These are phyloP conservation scores for Terana coerulea DNA, from an alignment of 768 basidiomycete species.

Conservation along the genomic window DNA sequence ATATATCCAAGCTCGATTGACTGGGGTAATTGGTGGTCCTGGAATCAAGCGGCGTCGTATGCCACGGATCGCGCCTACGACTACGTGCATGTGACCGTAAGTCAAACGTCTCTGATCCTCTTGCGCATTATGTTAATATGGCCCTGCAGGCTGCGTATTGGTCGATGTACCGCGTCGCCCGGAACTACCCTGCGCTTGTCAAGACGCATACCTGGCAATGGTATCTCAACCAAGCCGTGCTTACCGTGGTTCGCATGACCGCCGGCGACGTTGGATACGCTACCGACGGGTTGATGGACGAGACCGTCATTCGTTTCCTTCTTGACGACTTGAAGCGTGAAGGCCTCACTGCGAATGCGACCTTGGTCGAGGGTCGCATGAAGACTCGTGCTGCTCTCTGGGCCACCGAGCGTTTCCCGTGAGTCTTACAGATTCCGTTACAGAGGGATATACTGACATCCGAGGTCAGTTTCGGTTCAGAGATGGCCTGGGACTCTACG, in stretches of 20 bases:
- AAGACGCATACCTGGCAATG: constrained; percentile 48
- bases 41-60: constrained; percentile 46
- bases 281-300: constrained; percentile 51
- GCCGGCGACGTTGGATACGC: constrained; percentile 41
- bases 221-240: constrained; percentile 53
- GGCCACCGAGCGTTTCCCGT: constrained; percentile 51
- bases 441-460: too few species aligned
- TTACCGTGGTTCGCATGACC: constrained; percentile 45
- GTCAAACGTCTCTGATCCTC: not conserved
- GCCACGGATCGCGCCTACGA: constrained; percentile 51
- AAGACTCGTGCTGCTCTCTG: constrained; percentile 38
- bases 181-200: constrained; percentile 51
- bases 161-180: constrained; percentile 53
- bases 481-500: constrained; percentile 54
- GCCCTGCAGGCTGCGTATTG: constrained; percentile 37
- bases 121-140: not conserved
- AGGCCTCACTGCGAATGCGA: constrained; percentile 45
- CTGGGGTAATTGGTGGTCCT: constrained; percentile 58
- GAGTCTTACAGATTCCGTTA: constrained; percentile 17
- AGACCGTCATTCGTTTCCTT: constrained; percentile 46
- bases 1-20: constrained; percentile 43
- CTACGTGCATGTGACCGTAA: constrained; percentile 29
- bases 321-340: constrained; percentile 50
- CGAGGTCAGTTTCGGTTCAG: constrained; percentile 45
- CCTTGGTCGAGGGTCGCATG: constrained; percentile 45